Conservation (phyloP, 371 early-diverging fungal species). For the Apophysomyces ossiformis region DNA sequence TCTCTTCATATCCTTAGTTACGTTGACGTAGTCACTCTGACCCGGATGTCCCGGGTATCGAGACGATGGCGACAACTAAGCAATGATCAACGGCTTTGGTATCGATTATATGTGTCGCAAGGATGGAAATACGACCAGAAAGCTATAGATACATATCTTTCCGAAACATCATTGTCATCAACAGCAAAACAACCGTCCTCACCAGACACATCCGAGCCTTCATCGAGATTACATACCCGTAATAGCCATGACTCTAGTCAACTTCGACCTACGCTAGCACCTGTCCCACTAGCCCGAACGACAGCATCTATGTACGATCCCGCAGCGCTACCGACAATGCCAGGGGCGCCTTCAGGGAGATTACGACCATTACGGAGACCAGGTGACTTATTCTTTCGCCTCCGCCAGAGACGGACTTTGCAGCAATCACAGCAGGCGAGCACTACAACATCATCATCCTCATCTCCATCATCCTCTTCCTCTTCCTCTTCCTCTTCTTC, state of each 20-base stretch:
- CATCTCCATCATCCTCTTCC: slow-evolving; percentile 3
- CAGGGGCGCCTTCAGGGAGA: slow-evolving; percentile 24
- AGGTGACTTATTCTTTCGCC: slow-evolving; percentile 26
- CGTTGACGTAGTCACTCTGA: slow-evolving; percentile 55
- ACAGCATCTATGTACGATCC: slow-evolving; percentile 27
- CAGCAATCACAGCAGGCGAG: slow-evolving; percentile 10
- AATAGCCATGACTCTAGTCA: background rate
- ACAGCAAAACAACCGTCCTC: slow-evolving; percentile 7
- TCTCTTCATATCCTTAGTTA: slow-evolving; percentile 65
- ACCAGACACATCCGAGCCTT: background rate
- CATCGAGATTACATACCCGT: background rate
- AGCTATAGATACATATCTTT: slow-evolving; percentile 52
- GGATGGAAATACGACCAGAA: slow-evolving; percentile 60
- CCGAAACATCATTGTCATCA: slow-evolving; percentile 9
- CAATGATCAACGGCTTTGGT: slow-evolving; percentile 74
- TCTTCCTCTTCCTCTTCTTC: slow-evolving; percentile 13
- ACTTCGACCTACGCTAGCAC: slow-evolving; percentile 14
- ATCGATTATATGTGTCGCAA: slow-evolving; percentile 47
- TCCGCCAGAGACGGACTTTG: slow-evolving; percentile 21
- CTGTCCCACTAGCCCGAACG: slow-evolving; percentile 34
- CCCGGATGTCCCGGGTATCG: slow-evolving; percentile 55
- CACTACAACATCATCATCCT: slow-evolving; percentile 6
- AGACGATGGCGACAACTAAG: slow-evolving; percentile 65
- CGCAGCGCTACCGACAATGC: slow-evolving; percentile 26
- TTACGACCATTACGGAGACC: slow-evolving; percentile 24